A percentile compares a stretch with the other conserved stretches of the same genome.
These are phyloP conservation scores for Kregervanrija pseudodelftensis DNA, from an alignment of 805 yeast species.

Conservation along the genomic window DNA sequence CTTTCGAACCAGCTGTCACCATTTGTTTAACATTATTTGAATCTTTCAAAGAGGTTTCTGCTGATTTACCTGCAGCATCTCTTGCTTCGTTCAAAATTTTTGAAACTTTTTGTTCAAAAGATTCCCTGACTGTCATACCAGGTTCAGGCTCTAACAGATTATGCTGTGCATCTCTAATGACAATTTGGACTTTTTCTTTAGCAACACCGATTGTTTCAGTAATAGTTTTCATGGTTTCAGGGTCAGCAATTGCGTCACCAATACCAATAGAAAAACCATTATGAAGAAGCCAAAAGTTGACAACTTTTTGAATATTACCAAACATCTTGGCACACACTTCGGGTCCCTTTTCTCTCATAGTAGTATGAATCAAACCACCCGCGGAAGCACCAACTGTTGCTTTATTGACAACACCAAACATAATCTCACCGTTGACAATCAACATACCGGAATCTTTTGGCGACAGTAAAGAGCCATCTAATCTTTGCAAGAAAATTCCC, in stretches of 20 bases:
- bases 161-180: constrained; percentile 85
- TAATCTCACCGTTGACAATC: constrained; percentile 88
- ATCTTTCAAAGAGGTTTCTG: constrained; percentile 92
- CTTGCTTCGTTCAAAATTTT: constrained; percentile 95
- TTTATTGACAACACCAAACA: constrained; percentile 97
- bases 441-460: constrained; percentile 96
- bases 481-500: constrained; percentile 91
- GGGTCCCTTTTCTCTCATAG: constrained; percentile 96
- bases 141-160: constrained; percentile 90
- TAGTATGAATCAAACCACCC: constrained; percentile 96
- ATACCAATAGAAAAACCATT: constrained; percentile 98
- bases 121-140: constrained; percentile 98
- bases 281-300: constrained; percentile 92
- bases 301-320: constrained; percentile 90
- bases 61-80: constrained; percentile 98
- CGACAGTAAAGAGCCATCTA: constrained; percentile 80
- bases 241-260: constrained; percentile 99
- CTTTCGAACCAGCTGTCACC: constrained; percentile 99
- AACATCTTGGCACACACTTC: constrained; percentile 81
- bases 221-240: constrained; percentile 89
- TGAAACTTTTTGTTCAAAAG: constrained; percentile 95
- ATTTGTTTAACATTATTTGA: constrained; percentile 95
- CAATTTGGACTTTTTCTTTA: constrained; percentile 88
- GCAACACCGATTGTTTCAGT: constrained; percentile 92
- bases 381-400: constrained; percentile 98